Base-by-base conservation (phyloP, 31 red algal genomes). In the Odonthalia washingtoniensis region DNA sequence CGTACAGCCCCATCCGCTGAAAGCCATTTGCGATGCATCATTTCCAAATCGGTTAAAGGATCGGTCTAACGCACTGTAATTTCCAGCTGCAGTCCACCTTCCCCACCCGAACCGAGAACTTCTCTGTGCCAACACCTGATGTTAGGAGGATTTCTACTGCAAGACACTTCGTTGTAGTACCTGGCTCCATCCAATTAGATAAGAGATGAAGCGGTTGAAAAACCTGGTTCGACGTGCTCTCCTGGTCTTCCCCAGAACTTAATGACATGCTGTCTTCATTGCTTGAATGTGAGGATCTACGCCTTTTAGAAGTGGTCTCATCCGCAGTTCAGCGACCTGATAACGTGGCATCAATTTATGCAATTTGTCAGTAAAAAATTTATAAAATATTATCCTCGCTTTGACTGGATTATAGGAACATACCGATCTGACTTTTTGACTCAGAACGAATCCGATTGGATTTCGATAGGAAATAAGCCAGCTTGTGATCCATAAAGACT, bases 101-200 rank as follows among this genome's bases (percentile, higher is more conserved):
- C 5, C 26, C 17, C 27, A 75, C 72, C 32, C 30, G 72, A 42
- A 1, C 72, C n/a, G 0, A 75, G 40, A 75, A 38, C 5, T 75
- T 0, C 27, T 4, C 72, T 6, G 5, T 26, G 5, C 28, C 36
- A 36, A 75, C 0, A 18, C 72, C 30, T 38, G 36, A 0, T 6
- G 30, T 27, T 35, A 75, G 72, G 5, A 75, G 30, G 26, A 75
- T 0, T 38, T 27, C 72, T 12, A 75, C 17, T 17, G 0, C 5
- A 75, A 75, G 72, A 36, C 30, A 40, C 17, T 36, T 75, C 16
- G 72, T 32, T 33, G 30, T 75, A 4, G 0, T 75, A 4, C 30
- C 72, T 75, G 0, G 72, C 72, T 75, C 24, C 6, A 42, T 37
- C 72, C 72, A 75, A 26, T 18, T 27, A 4, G 72, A 75, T 4